Base-by-base conservation (phyloP, 495 filamentous ascomycete species). In the Margaritispora aquatica region DNA sequence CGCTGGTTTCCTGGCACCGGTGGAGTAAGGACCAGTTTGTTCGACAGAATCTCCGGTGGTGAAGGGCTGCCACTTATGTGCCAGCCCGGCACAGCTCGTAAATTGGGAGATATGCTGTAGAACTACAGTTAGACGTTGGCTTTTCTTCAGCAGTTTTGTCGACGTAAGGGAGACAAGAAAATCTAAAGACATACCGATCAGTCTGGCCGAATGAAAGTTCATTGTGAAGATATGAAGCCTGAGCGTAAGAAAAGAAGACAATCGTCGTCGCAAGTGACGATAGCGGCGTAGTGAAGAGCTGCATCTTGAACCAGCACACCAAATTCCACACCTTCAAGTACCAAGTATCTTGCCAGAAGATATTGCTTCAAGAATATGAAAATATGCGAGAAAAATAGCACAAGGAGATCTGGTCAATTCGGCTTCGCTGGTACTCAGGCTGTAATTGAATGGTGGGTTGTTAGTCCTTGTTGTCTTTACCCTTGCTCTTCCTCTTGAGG, bases 21-120 rank as follows among this genome's bases (percentile, higher is more conserved):
- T 1, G 95, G 94, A 9, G 95, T 98, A 50, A 98, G 78, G 67
- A 98, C 89, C 55, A 97, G 59, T 69, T 92, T 91, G 75, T 97
- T 90, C 48, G 91, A 95, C 60, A 97, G 81, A 64, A 96, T 69
- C 64, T 89, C 78, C 54, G 93, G 88, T 5, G 74, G 68, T 66
- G 84, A 77, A 56, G 87, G 88, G 38, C 85, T 84, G 68, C 92
- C 90, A 51, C 81, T 80, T 38, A 92, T 73, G 55, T 80, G 72
- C 38, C 41, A 68, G 24, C 63, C 57, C 2, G 63, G 66, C 11
- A 68, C 52, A 19, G 36, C 54, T 38, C 60, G 57, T n/a, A 48
- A 1, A 36, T 63, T 61, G 29, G 63, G 56, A 13, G 68, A 68
- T 54, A 65, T 51, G 19, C 66, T 64, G 34, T 26, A 10, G 7